Evolutionary conservation across 2,329 filamentous ascomycete species (phyloP).

Genomic region (Botryotinia calthae): DNA sequence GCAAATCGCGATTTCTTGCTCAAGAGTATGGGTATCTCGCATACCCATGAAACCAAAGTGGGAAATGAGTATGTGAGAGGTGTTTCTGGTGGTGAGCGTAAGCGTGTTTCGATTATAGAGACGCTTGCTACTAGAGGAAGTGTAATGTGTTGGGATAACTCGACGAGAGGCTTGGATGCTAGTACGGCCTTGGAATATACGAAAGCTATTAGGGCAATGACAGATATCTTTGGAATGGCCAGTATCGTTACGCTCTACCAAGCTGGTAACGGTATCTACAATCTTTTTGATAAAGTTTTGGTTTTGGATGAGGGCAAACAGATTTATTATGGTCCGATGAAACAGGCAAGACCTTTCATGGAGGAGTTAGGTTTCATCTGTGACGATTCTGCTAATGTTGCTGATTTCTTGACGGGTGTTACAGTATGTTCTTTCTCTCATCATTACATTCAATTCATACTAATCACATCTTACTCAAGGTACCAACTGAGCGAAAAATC

Average conservation of each 20-base stretch:
- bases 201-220: slow-evolving; percentile 61
- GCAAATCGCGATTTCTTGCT: slow-evolving; percentile 33
- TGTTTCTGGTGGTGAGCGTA: slow-evolving; percentile 60
- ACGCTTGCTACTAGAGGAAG: slow-evolving; percentile 34
- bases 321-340: slow-evolving; percentile 61
- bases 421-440: slow-evolving; percentile 23
- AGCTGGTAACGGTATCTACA: slow-evolving; percentile 67
- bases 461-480: background rate
- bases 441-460: background rate
- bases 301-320: slow-evolving; percentile 65
- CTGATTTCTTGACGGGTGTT: slow-evolving; percentile 62
- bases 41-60: slow-evolving; percentile 55
- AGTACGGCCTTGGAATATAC: slow-evolving; percentile 65
- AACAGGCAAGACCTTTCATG: slow-evolving; percentile 62
- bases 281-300: slow-evolving; percentile 68
- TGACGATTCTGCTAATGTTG: slow-evolving; percentile 59
- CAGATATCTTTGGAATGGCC: slow-evolving; percentile 57
- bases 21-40: slow-evolving; percentile 47
- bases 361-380: slow-evolving; percentile 63
- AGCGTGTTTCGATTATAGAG: slow-evolving; percentile 61
- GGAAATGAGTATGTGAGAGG: slow-evolving; percentile 61
- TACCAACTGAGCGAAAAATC: slow-evolving; percentile 63
- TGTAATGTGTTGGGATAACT: slow-evolving; percentile 67
- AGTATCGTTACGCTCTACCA: slow-evolving; percentile 67
- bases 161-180: slow-evolving; percentile 63